Evolutionary conservation across 805 yeast species (phyloP), one percentile per base, ranked within the genome.

Genomic region (Tetrapisispora namnaoensis): DNA sequence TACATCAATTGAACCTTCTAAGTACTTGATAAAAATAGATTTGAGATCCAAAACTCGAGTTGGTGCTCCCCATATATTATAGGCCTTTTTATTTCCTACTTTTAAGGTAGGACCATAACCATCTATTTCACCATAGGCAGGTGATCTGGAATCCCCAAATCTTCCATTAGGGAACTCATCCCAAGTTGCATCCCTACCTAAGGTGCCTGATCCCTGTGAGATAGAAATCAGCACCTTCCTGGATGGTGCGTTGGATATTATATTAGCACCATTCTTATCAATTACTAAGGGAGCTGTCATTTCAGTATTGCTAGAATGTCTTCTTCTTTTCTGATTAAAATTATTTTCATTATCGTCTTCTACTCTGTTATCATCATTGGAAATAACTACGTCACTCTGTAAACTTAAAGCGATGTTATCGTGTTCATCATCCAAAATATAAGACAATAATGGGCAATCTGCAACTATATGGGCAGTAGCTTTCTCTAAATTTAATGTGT

Each of bases 61-160:
- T 4, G 96, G 96, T 47, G 73, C 70, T 0, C 95, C 96, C 96
- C 97, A 90, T 18, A 80, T 71, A 47, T 77, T 78, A 45, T 75
- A 70, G 1, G 95, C 95, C 59, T 75, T 78, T 36, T 76, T 73
- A 13, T 80, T 75, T 8, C 83, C 76, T 4, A 87, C 81, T 60
- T 90, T 90, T 58, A 93, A 76, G 2, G 85, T 79, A 0, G 97
- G 96, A 2, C 98, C 98, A 65, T 91, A 93, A 30, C 98, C 98
- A 65, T 90, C 97, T 58, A 91, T 87, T 69, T 91, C 97, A 72
- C 98, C 99, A 67, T 86, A 91, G 1, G 98, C 98, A 18, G 97
- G 96, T 34, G 96, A 87, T 59, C 93, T 75, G 0, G 96, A 86
- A 68, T 89, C 95, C 70, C 97, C 95, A 66, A 87, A 88, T 70